These are phyloP conservation scores for Entomortierella chlamydospora DNA, from an alignment of 192 early-diverging fungal species.

Conservation along the genomic window DNA sequence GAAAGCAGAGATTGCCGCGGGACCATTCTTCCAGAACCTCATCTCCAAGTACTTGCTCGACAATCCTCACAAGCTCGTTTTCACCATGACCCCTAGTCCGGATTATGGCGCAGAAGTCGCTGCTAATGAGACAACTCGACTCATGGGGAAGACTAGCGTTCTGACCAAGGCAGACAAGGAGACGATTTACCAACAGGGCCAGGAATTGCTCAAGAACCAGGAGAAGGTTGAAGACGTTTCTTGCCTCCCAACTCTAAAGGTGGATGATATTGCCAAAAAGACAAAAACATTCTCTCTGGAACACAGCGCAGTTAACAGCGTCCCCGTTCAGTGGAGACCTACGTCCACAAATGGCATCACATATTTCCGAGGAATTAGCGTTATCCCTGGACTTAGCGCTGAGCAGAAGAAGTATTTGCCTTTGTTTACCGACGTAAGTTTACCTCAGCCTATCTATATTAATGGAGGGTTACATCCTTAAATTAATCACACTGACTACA, in stretches of 20 bases:
- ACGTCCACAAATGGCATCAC: slow-evolving; percentile 93
- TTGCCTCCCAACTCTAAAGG: slow-evolving; percentile 84
- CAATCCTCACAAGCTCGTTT: slow-evolving; percentile 83
- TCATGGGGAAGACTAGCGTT: slow-evolving; percentile 68
- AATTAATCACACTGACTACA: not conserved
- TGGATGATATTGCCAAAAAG: slow-evolving; percentile 79
- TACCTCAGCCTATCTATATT: too few species aligned
- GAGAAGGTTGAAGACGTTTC: slow-evolving; percentile 80
- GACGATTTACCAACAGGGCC: slow-evolving; percentile 74
- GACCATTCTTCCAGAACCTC: slow-evolving; percentile 77
- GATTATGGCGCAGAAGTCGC: slow-evolving; percentile 69
- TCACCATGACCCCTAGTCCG: slow-evolving; percentile 84
- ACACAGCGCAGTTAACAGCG: slow-evolving; percentile 57
- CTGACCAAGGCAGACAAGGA: slow-evolving; percentile 74
- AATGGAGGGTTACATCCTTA: too few species aligned
- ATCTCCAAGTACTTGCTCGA: slow-evolving; percentile 83
- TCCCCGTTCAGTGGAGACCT: slow-evolving; percentile 80
- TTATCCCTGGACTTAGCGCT: slow-evolving; percentile 69
- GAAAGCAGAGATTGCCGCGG: slow-evolving; percentile 65
- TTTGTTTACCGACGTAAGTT: slow-evolving; percentile 78
- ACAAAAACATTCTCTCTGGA: slow-evolving; percentile 69
- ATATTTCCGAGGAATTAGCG: slow-evolving; percentile 83
- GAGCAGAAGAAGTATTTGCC: slow-evolving; percentile 80
- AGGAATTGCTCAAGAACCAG: slow-evolving; percentile 75
- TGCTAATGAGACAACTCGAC: slow-evolving; percentile 72